Percentiles rank a stretch among this genome's conserved stretches.
phyloP scores from a whole-genome alignment of 495 filamentous ascomycete species.

The Astrocystis sublimbata region DNA sequence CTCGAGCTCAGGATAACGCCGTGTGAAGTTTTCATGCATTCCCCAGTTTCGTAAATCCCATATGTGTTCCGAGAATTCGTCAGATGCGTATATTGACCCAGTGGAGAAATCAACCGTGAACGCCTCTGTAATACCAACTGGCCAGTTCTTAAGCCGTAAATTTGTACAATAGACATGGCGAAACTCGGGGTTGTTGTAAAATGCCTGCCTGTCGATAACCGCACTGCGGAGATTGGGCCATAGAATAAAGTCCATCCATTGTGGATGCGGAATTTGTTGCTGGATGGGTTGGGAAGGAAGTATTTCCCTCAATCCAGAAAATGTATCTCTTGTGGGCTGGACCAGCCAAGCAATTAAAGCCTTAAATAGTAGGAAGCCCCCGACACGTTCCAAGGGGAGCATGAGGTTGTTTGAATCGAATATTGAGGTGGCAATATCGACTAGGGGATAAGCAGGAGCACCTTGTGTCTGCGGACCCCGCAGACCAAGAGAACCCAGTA shows the following conservation, averaged over 20 bases:
- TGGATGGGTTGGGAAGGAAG: conserved; percentile 28
- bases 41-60: conserved; percentile 16
- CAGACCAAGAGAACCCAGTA: conserved; percentile 11
- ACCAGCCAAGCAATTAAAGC: conserved; percentile 34
- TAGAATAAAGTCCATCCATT: conserved; percentile 37
- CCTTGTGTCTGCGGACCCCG: neutral
- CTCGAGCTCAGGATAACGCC: conserved; percentile 18
- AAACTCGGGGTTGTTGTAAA: conserved; percentile 37
- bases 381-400: conserved; percentile 8
- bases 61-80: conserved; percentile 18
- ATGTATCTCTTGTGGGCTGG: conserved; percentile 27
- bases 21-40: conserved; percentile 14
- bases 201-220: conserved; percentile 33
- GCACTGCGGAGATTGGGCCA: conserved; percentile 33
- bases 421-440: conserved; percentile 8
- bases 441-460: conserved; percentile 4
- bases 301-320: conserved; percentile 28
- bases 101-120: conserved; percentile 14
- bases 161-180: conserved; percentile 29
- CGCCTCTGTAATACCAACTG: conserved; percentile 8
- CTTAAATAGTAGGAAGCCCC: conserved; percentile 18
- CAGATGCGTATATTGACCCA: conserved; percentile 13
- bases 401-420: conserved; percentile 12
- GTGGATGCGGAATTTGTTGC: conserved; percentile 28
- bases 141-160: conserved; percentile 25